phyloP scores from a whole-genome alignment of 495 filamentous ascomycete species.

The Pyrenula aspistea region DNA sequence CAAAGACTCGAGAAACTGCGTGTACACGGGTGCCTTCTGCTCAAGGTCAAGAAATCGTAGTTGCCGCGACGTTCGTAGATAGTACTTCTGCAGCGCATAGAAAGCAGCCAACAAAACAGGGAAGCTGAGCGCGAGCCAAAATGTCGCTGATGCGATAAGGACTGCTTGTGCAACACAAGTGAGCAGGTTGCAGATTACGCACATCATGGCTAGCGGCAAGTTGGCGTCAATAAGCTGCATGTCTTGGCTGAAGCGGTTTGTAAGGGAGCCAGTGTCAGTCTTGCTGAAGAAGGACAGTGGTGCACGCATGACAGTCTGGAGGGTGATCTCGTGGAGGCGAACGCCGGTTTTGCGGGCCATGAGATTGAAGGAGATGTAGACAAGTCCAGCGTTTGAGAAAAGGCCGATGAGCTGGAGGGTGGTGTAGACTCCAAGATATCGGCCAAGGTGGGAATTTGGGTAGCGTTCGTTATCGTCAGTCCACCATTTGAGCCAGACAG shows the following conservation, averaged over 20 bases:
- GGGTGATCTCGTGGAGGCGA: constrained; percentile 33
- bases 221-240: constrained; percentile 48
- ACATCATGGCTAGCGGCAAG: constrained; percentile 20
- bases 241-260: constrained; percentile 50
- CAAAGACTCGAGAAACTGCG: constrained; percentile 43
- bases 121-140: constrained; percentile 37
- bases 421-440: constrained; percentile 44
- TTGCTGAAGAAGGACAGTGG: constrained; percentile 34
- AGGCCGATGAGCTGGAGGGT: constrained; percentile 19
- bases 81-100: constrained; percentile 46
- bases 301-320: constrained; percentile 35
- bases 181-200: constrained; percentile 17
- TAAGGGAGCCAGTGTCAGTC: constrained; percentile 31
- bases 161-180: constrained; percentile 36
- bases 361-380: constrained; percentile 23
- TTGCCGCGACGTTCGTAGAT: constrained; percentile 53
- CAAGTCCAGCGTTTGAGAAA: constrained; percentile 14
- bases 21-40: constrained; percentile 46
- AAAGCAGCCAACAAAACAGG: constrained; percentile 33
- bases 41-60: constrained; percentile 52
- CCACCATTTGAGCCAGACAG: constrained; percentile 47
- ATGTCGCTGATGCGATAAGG: constrained; percentile 34
- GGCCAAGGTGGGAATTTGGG: constrained; percentile 28
- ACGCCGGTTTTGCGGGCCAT: constrained; percentile 42
- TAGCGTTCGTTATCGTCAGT: constrained; percentile 26